Evolutionary conservation across 371 early-diverging fungal species (phyloP).

Genomic region (Actinomortierella ambigua): DNA sequence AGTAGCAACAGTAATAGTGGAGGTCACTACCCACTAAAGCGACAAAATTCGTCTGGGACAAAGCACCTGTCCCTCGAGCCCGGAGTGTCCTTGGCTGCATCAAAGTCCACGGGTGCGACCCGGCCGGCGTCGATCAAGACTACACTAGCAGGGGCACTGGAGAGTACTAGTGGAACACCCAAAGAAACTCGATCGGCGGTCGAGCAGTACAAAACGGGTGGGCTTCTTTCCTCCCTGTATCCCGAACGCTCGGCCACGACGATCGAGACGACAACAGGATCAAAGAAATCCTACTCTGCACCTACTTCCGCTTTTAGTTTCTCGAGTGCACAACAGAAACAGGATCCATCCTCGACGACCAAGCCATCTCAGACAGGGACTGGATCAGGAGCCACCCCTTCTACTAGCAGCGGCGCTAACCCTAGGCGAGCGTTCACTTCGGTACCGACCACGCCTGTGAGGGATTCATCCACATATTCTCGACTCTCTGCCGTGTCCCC

Average conservation of each 20-base stretch:
- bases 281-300: no score
- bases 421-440: background rate
- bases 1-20: background rate
- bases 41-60: constrained; percentile 35
- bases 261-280: background rate
- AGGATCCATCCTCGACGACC: no score
- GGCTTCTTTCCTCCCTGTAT: background rate
- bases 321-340: no score
- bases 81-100: constrained; percentile 5
- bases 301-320: no score
- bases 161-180: constrained; percentile 2
- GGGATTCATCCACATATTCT: no score
- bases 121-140: constrained; percentile 21
- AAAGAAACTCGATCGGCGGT: constrained; percentile 6
- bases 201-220: background rate
- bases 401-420: no score
- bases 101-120: constrained; percentile 1
- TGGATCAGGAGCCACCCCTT: background rate
- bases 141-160: constrained; percentile 21
- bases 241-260: background rate
- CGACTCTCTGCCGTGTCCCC: constrained; percentile 19
- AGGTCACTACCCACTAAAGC: constrained; percentile 10
- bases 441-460: background rate
- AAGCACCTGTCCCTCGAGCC: constrained; percentile 6
- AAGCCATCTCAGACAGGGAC: background rate